Evolutionary conservation across 2,329 filamentous ascomycete genomes (phyloP).

Genomic region (Talaromyces sp.): DNA sequence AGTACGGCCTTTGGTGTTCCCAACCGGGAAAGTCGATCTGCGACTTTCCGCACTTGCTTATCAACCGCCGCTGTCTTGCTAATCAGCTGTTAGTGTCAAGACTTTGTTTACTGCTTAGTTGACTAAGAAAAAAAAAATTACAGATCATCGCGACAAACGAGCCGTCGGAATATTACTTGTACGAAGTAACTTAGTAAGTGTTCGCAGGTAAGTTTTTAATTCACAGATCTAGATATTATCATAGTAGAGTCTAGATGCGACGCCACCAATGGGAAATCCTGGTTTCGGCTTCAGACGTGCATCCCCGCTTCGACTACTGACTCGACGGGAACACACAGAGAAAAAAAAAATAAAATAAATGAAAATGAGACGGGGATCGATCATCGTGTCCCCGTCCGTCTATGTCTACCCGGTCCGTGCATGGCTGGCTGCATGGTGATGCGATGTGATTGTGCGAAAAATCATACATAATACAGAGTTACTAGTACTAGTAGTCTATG

Average conservation of each 20-base stretch:
- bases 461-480: background rate
- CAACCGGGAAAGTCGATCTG: background rate
- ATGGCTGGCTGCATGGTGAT: background rate
- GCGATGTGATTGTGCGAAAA: background rate
- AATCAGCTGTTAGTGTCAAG: too few species aligned
- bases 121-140: too few species aligned
- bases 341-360: background rate
- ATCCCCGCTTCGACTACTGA: background rate
- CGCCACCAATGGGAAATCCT: background rate
- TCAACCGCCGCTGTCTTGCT: background rate
- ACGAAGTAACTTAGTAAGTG: too few species aligned
- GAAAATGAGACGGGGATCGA: background rate
- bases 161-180: too few species aligned
- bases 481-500: background rate
- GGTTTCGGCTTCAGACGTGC: background rate
- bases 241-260: background rate
- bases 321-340: background rate
- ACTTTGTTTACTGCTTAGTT: too few species aligned
- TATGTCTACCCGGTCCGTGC: background rate
- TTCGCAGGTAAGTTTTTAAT: too few species aligned
- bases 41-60: background rate
- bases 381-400: too few species aligned
- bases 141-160: too few species aligned
- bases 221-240: too few species aligned
- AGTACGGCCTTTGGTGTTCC: too few species aligned